Evolutionary conservation across 495 filamentous ascomycete species (phyloP).

Genomic region (Podospora appendiculata): DNA sequence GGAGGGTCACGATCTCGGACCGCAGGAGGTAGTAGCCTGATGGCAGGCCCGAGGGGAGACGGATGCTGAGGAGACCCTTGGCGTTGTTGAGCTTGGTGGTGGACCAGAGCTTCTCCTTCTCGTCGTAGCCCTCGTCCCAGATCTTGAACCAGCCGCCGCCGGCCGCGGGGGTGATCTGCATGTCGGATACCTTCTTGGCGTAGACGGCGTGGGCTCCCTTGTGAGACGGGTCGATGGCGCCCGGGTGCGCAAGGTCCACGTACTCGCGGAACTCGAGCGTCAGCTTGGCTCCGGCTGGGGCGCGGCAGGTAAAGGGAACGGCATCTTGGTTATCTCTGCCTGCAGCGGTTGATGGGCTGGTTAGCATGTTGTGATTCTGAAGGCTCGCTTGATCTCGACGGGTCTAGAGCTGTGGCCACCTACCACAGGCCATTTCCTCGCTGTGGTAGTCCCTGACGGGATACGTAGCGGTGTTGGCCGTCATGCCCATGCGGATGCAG

Average conservation of each 20-base stretch:
- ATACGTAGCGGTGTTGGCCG: slow-evolving; percentile 36
- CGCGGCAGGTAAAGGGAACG: slow-evolving; percentile 52
- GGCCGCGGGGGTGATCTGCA: slow-evolving; percentile 29
- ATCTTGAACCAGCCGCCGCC: slow-evolving; percentile 80
- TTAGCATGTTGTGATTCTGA: no score
- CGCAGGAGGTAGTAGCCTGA: slow-evolving; percentile 62
- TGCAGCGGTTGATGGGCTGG: slow-evolving; percentile 13
- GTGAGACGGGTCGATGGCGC: slow-evolving; percentile 53
- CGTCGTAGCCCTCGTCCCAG: slow-evolving; percentile 57
- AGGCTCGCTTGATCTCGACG: no score
- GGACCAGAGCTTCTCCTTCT: slow-evolving; percentile 48
- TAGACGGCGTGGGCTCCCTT: slow-evolving; percentile 68
- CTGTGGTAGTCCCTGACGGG: slow-evolving; percentile 48
- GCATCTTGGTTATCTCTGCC: slow-evolving; percentile 48
- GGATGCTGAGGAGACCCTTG: slow-evolving; percentile 53
- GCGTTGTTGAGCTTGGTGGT: slow-evolving; percentile 57
- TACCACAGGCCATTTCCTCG: slow-evolving; percentile 68
- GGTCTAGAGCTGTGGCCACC: slow-evolving; percentile 2
- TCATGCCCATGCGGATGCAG: slow-evolving; percentile 59
- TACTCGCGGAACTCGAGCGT: slow-evolving; percentile 57
- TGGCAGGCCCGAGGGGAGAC: slow-evolving; percentile 51
- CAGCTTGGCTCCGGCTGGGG: slow-evolving; percentile 44
- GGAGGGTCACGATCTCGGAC: slow-evolving; percentile 60
- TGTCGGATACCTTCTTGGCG: slow-evolving; percentile 52
- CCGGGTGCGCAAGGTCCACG: slow-evolving; percentile 47